A percentile compares a stretch with the other conserved stretches of the same genome.
These are phyloP conservation scores for Coprinellus micaceus DNA, from an alignment of 768 basidiomycete genomes.

Conservation along the genomic window DNA sequence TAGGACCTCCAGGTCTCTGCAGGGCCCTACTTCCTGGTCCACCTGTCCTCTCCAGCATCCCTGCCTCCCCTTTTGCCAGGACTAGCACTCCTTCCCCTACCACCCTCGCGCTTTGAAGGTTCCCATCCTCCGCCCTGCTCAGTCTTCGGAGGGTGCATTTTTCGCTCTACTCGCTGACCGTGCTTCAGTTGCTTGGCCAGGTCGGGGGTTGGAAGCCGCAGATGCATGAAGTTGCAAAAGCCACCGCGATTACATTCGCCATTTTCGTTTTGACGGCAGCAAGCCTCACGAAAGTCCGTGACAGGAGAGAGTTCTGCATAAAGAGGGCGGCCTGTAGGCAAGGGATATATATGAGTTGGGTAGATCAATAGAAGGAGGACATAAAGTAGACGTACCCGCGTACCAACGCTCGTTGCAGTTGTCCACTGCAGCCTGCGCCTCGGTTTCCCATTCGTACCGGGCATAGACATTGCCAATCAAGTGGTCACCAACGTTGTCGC, in stretches of 20 bases:
- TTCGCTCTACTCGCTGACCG: constrained; percentile 81
- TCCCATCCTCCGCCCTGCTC: constrained; percentile 81
- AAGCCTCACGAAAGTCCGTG: constrained; percentile 97
- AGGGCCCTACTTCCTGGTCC: constrained; percentile 50
- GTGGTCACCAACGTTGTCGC: constrained; percentile 99
- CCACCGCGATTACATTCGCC: constrained; percentile 98
- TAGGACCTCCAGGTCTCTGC: too few species aligned
- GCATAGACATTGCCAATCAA: constrained; percentile 97
- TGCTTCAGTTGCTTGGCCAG: constrained; percentile 74
- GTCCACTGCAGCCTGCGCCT: constrained; percentile 90
- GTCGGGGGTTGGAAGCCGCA: constrained; percentile 82
- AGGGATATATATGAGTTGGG: constrained; percentile 11
- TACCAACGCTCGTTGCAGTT: constrained; percentile 97
- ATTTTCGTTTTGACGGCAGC: constrained; percentile 97
- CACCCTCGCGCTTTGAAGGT: constrained; percentile 64
- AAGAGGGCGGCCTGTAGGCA: constrained; percentile 71
- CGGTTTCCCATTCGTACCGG: constrained; percentile 97
- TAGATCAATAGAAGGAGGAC: background rate
- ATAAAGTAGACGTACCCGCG: constrained; percentile 59
- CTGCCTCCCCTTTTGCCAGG: constrained; percentile 60
- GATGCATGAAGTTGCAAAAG: constrained; percentile 99
- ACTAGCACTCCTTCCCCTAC: constrained; percentile 70
- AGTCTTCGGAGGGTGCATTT: constrained; percentile 62
- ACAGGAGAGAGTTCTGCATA: constrained; percentile 98
- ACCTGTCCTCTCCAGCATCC: constrained; percentile 69